These are phyloP conservation scores for Phytophthora sp. DNA, from an alignment of 352 stramenopile genomes.

Conservation along the genomic window DNA sequence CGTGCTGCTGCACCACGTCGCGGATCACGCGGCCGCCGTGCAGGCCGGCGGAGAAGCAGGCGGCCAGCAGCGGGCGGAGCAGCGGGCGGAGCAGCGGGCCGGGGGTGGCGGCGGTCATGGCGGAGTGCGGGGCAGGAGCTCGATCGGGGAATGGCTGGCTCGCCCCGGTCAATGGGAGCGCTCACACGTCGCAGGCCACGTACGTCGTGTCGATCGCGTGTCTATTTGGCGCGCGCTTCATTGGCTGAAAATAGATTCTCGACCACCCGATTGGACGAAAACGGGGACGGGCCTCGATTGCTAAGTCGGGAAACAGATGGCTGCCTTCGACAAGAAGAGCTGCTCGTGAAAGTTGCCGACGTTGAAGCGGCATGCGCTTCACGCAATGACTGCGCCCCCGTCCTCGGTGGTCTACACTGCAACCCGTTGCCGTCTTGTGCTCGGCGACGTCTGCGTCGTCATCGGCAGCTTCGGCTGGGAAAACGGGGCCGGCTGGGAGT, in stretches of 20 bases:
- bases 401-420: background rate
- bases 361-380: background rate
- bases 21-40: constrained; percentile 72
- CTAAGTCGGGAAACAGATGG: background rate
- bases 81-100: constrained; percentile 36
- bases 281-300: background rate
- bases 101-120: constrained; percentile 13
- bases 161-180: background rate
- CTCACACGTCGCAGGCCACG: constrained; percentile 11
- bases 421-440: background rate
- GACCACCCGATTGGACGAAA: background rate
- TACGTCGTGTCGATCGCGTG: constrained; percentile 6
- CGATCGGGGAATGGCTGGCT: constrained; percentile 26
- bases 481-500: no score
- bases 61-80: constrained; percentile 54
- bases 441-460: no score
- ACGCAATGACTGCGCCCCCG: background rate
- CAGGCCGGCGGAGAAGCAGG: constrained; percentile 60
- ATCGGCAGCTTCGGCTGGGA: no score
- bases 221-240: constrained; percentile 14
- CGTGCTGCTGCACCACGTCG: constrained; percentile 58
- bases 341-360: no score
- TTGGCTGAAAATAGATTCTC: background rate
- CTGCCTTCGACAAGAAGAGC: no score
- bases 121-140: background rate